Evolutionary conservation across 1,284 basidiomycete genomes (phyloP), one percentile per base, ranked within the genome.

Genomic region (Trichosporon sp.): DNA sequence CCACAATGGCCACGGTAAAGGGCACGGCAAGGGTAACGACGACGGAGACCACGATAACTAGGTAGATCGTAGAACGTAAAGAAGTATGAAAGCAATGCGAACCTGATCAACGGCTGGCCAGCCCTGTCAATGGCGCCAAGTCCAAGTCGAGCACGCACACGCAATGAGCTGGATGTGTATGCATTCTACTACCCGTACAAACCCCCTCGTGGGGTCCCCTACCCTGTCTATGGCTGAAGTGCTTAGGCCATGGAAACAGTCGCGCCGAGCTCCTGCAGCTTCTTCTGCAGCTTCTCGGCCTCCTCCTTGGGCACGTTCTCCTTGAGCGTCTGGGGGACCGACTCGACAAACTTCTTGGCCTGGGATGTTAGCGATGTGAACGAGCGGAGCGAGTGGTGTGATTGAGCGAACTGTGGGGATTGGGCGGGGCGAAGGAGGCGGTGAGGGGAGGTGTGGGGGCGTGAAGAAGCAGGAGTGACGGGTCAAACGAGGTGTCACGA

Each of bases 261-360:
- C 73, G 92, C 97, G 63, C 97, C 97, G 65, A 98, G 89, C 73
- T 86, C 91, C 85, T 93, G 91, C 85, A 99, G 92, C 35, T 90
- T 90, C 84, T 91, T 91, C 86, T 96, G 90, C 80, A 99, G 86
- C 86, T 98, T 98, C 85, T 98, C 96, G 11, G 96, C 96, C 66
- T 99, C 97, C 79, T 99, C 97, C 86, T 99, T 99, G 43, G 93
- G 89, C 73, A 97, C 83, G 82, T 94, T 94, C 86, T 99, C 97
- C 87, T 99, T 99, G 79, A 99, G 87, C 3, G 91, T 86, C 85
- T 98, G 92, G 40, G 97, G 97, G 77, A 94, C 86, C 32, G 93
- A 94, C 86, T 99, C 97, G 72, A 99, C 97, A 79, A 99, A 98
- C 86, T 98, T 99, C 89, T 99, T 99, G 46, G 97, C 97, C 95